Evolutionary conservation across 1,139 yeast species (phyloP).

Genomic region (Protomyces lactucae-debilis): DNA sequence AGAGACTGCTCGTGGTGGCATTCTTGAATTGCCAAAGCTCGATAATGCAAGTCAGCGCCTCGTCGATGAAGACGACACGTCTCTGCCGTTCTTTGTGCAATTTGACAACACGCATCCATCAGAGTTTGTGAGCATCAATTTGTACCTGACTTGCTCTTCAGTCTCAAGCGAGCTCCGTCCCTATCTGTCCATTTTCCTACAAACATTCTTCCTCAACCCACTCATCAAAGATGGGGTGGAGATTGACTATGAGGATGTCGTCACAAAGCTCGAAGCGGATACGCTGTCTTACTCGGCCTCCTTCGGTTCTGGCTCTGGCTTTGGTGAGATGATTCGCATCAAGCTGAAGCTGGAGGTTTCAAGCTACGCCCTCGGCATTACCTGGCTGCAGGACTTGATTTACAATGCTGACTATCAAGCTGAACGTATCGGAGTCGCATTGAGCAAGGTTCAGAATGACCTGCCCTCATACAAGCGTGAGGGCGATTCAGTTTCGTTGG

Average conservation of each 20-base stretch:
- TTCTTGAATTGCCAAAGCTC: slow-evolving; percentile 39
- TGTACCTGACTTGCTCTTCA: slow-evolving; percentile 60
- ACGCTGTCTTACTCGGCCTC: slow-evolving; percentile 49
- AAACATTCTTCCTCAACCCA: slow-evolving; percentile 67
- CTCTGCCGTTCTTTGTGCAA: slow-evolving; percentile 67
- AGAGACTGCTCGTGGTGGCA: slow-evolving; percentile 50
- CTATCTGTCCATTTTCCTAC: slow-evolving; percentile 58
- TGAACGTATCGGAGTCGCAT: slow-evolving; percentile 59
- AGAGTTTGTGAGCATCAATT: slow-evolving; percentile 67
- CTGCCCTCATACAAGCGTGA: slow-evolving; percentile 76
- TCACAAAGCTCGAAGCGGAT: slow-evolving; percentile 66
- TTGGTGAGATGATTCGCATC: slow-evolving; percentile 57
- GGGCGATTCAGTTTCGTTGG: slow-evolving; percentile 66
- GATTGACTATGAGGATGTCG: slow-evolving; percentile 68
- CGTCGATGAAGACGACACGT: slow-evolving; percentile 37
- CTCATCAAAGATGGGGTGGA: slow-evolving; percentile 57
- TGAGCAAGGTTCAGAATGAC: slow-evolving; percentile 70
- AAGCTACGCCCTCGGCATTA: slow-evolving; percentile 63
- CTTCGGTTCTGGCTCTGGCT: slow-evolving; percentile 56
- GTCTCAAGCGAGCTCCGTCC: slow-evolving; percentile 58
- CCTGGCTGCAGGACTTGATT: slow-evolving; percentile 68
- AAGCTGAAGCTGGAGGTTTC: slow-evolving; percentile 57
- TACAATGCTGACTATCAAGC: slow-evolving; percentile 66
- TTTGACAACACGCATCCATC: slow-evolving; percentile 69
- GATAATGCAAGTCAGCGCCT: slow-evolving; percentile 38